Evolutionary conservation across 768 basidiomycete genomes (phyloP).

Genomic region (Psilocybe sp.): DNA sequence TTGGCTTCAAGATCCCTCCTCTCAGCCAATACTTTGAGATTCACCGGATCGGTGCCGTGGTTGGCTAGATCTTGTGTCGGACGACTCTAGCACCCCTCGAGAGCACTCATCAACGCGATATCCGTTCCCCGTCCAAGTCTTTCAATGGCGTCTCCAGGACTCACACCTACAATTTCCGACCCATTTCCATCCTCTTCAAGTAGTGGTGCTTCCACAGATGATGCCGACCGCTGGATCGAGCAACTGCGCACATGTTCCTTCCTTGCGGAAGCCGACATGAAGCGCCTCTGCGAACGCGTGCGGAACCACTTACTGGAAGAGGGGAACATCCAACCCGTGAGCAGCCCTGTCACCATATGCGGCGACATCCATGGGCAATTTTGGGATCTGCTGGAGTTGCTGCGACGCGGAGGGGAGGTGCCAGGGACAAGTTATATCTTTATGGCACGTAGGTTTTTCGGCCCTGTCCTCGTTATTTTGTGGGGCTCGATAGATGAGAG

Average conservation of each 20-base stretch:
- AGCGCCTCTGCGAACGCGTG: constrained; percentile 86
- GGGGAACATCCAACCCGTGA: constrained; percentile 95
- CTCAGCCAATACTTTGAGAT: too few species aligned
- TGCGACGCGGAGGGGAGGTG: constrained; percentile 81
- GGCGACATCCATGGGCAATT: constrained; percentile 98
- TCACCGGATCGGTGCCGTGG: too few species aligned
- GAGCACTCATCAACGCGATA: too few species aligned
- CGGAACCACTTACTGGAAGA: constrained; percentile 91
- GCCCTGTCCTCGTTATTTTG: constrained; percentile 14
- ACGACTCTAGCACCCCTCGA: too few species aligned
- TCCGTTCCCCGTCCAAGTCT: too few species aligned
- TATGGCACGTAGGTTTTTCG: constrained; percentile 70
- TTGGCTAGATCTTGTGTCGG: too few species aligned
- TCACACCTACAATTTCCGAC: too few species aligned
- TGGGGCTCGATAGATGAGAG: constrained; percentile 11
- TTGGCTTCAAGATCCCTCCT: too few species aligned
- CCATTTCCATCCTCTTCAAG: too few species aligned
- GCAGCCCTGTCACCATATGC: constrained; percentile 89
- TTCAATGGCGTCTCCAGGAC: too few species aligned
- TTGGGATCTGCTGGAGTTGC: constrained; percentile 91
- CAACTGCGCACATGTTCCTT: constrained; percentile 85
- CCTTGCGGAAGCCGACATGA: constrained; percentile 91
- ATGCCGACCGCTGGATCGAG: constrained; percentile 81
- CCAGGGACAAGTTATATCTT: constrained; percentile 93
- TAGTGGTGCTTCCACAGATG: constrained; percentile 5